phyloP scores from a whole-genome alignment of 331 rosid species.

The Quercus tomentella region DNA sequence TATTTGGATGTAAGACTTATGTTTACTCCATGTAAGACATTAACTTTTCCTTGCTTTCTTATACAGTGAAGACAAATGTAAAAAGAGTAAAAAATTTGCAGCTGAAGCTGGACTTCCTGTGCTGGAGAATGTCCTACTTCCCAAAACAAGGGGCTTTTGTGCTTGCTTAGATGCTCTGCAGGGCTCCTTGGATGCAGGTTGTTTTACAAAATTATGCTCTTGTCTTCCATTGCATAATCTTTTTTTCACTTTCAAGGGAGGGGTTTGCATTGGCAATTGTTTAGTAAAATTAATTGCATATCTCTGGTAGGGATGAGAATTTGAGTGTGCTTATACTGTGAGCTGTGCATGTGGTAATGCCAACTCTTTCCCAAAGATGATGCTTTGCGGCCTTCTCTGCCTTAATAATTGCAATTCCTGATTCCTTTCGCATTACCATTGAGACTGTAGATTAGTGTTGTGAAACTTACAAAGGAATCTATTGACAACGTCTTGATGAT shows the following conservation, averaged over 20 bases:
- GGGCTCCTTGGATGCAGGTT: slow-evolving; percentile 88
- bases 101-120: slow-evolving; percentile 73
- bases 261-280: neutral
- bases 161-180: slow-evolving; percentile 76
- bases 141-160: slow-evolving; percentile 86
- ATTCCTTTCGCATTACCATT: neutral
- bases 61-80: slow-evolving; percentile 72
- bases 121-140: slow-evolving; percentile 72
- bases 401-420: neutral
- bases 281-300: neutral
- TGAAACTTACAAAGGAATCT: neutral
- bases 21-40: neutral
- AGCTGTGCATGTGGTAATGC: neutral
- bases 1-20: neutral
- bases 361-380: neutral
- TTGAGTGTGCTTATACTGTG: neutral
- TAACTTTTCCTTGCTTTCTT: slow-evolving; percentile 20
- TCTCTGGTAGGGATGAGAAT: neutral
- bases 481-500: neutral
- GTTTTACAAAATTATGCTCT: neutral
- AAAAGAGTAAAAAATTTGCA: slow-evolving; percentile 60
- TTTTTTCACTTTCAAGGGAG: neutral
- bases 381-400: neutral
- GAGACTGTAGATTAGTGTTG: too few relatives aligned
- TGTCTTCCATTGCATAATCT: neutral